Percentiles rank a stretch among this genome's conserved stretches.
Conservation (phyloP, 805 yeast species). For the Kodamaea kaohsiungensis region DNA sequence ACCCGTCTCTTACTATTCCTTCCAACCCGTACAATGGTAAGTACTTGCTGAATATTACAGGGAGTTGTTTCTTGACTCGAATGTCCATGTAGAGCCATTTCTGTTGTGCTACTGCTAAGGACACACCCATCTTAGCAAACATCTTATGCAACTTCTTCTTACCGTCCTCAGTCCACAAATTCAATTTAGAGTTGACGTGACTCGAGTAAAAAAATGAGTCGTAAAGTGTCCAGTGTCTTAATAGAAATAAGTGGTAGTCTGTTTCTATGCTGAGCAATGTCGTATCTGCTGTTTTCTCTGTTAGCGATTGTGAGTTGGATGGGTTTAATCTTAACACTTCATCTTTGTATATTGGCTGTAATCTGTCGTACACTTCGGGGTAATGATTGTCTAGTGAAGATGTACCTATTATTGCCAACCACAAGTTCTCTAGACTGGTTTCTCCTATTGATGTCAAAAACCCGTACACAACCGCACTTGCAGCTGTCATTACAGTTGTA, state of each 20-base stretch:
- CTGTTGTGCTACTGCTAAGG: slow-evolving; percentile 85
- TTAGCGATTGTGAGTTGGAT: slow-evolving; percentile 22
- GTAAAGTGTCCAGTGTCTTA: slow-evolving; percentile 92
- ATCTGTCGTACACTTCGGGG: slow-evolving; percentile 70
- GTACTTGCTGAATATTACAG: slow-evolving; percentile 66
- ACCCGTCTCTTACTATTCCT: slow-evolving; percentile 82
- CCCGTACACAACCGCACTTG: slow-evolving; percentile 78
- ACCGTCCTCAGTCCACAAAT: slow-evolving; percentile 91
- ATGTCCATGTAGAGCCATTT: slow-evolving; percentile 91
- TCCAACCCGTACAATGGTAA: slow-evolving; percentile 77
- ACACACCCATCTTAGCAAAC: slow-evolving; percentile 96
- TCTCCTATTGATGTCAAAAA: slow-evolving; percentile 81
- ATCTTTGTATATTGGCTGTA: slow-evolving; percentile 74
- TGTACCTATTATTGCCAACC: slow-evolving; percentile 90
- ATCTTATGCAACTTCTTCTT: slow-evolving; percentile 80
- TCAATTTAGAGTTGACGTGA: slow-evolving; percentile 83
- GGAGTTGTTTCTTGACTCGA: slow-evolving; percentile 70
- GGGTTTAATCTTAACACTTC: slow-evolving; percentile 74
- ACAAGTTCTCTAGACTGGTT: slow-evolving; percentile 63
- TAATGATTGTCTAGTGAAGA: slow-evolving; percentile 73
- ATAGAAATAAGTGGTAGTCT: slow-evolving; percentile 81
- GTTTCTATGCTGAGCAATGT: slow-evolving; percentile 64
- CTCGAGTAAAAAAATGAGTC: slow-evolving; percentile 90
- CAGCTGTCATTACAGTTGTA: slow-evolving; percentile 70
- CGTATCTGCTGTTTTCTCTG: slow-evolving; percentile 39